Conservation (phyloP, 768 basidiomycete genomes). For the Tylopilus felleus region DNA sequence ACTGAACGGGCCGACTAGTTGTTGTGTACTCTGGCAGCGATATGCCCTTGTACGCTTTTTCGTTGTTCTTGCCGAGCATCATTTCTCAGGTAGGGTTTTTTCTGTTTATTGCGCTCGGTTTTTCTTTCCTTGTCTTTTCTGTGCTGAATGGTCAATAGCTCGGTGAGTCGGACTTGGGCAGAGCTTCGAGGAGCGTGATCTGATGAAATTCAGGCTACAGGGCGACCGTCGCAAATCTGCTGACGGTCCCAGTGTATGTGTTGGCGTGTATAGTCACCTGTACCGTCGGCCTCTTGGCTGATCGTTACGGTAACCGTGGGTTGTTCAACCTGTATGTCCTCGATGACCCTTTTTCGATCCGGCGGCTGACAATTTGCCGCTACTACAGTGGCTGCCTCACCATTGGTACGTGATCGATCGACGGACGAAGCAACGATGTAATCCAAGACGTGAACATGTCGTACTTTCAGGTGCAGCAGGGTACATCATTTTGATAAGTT, state of each 20-base stretch:
- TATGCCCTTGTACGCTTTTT: slow-evolving; percentile 73
- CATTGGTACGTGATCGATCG: slow-evolving; percentile 20
- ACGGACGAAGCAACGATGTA: neutral
- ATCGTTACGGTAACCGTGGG: slow-evolving; percentile 58
- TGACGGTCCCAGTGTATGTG: slow-evolving; percentile 75
- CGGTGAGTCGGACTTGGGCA: slow-evolving; percentile 28
- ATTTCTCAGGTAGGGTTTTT: slow-evolving; percentile 55
- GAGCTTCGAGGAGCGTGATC: neutral
- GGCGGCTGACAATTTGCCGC: neutral
- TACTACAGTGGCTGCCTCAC: slow-evolving; percentile 23
- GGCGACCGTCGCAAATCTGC: slow-evolving; percentile 71
- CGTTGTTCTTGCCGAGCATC: slow-evolving; percentile 75
- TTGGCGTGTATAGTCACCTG: slow-evolving; percentile 61
- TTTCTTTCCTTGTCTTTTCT: too few relatives aligned
- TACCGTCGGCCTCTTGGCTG: slow-evolving; percentile 58
- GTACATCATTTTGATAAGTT: slow-evolving; percentile 67
- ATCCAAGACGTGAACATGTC: neutral
- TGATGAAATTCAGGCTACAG: slow-evolving; percentile 44
- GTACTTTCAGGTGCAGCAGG: slow-evolving; percentile 46
- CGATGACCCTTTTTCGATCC: neutral
- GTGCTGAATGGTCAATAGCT: slow-evolving; percentile 30
- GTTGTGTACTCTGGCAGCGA: slow-evolving; percentile 53
- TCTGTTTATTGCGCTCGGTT: neutral
- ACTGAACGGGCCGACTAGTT: slow-evolving; percentile 37
- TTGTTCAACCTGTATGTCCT: slow-evolving; percentile 57